Evolutionary conservation across 805 yeast species (phyloP).

Genomic region (Torulaspora maleeae): DNA sequence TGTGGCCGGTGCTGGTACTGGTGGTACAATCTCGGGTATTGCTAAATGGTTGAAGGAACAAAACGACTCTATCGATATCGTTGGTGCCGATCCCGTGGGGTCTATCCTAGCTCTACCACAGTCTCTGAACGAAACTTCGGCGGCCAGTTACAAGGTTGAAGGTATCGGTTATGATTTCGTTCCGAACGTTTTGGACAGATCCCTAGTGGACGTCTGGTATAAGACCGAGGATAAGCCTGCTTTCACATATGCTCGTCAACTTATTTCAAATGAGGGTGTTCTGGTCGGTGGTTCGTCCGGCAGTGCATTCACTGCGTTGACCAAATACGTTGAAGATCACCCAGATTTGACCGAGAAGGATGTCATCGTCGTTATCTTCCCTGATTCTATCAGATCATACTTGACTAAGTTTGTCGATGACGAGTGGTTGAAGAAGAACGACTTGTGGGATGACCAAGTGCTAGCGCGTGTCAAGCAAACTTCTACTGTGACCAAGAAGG

Average conservation of each 20-base stretch:
- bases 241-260: constrained; percentile 73
- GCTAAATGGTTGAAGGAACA: constrained; percentile 70
- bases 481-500: constrained; percentile 34
- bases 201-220: constrained; percentile 69
- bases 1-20: constrained; percentile 92
- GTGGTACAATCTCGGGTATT: constrained; percentile 86
- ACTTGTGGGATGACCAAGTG: constrained; percentile 56
- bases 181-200: constrained; percentile 72
- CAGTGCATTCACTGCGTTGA: constrained; percentile 73
- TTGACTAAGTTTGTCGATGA: constrained; percentile 84
- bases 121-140: constrained; percentile 51
- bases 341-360: constrained; percentile 65
- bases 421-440: constrained; percentile 82
- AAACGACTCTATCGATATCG: constrained; percentile 54
- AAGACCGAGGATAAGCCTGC: constrained; percentile 81
- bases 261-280: constrained; percentile 80
- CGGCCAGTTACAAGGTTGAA: constrained; percentile 68
- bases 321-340: constrained; percentile 58
- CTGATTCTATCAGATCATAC: constrained; percentile 83
- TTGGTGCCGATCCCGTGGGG: constrained; percentile 85
- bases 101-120: constrained; percentile 81
- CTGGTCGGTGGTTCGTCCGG: constrained; percentile 90
- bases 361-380: constrained; percentile 73
- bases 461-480: constrained; percentile 36
- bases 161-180: constrained; percentile 89